phyloP scores from a whole-genome alignment of 116 monocot genomes.

The Phalaenopsis hybrid region DNA sequence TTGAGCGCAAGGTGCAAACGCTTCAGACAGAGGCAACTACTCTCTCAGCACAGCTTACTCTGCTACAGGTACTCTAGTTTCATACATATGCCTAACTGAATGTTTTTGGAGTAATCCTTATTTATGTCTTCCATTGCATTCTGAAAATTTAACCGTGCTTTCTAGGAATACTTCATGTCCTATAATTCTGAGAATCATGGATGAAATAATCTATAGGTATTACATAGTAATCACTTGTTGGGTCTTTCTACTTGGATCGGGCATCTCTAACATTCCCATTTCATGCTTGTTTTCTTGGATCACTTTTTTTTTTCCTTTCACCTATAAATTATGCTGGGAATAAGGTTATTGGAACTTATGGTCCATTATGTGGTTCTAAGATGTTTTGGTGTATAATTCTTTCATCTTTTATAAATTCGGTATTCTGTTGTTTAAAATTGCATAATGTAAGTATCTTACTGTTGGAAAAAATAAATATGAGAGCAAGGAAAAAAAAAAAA shows the following conservation, averaged over 20 bases:
- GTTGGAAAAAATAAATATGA: not conserved
- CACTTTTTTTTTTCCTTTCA: not conserved
- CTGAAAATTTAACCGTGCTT: not conserved
- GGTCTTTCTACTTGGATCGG: not conserved
- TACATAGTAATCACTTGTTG: not conserved
- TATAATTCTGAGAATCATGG: slow-evolving; percentile 1
- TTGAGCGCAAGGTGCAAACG: slow-evolving; percentile 80
- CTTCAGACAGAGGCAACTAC: slow-evolving; percentile 94
- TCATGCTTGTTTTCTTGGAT: not conserved
- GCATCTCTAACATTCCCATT: not conserved
- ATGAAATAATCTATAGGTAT: not conserved
- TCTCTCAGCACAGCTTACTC: slow-evolving; percentile 68
- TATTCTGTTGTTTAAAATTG: not conserved
- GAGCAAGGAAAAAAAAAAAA: not conserved
- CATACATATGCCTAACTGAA: no score
- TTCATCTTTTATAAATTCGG: not conserved
- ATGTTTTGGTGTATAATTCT: not conserved
- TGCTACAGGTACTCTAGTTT: no score
- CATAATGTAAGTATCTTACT: not conserved
- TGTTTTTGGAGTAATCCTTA: slow-evolving; percentile 8
- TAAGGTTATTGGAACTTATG: not conserved
- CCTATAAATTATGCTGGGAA: not conserved
- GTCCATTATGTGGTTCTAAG: not conserved
- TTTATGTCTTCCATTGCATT: not conserved
- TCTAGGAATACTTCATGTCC: not conserved